phyloP scores from a whole-genome alignment of 495 filamentous ascomycete genomes.

The Xylaria longipes region DNA sequence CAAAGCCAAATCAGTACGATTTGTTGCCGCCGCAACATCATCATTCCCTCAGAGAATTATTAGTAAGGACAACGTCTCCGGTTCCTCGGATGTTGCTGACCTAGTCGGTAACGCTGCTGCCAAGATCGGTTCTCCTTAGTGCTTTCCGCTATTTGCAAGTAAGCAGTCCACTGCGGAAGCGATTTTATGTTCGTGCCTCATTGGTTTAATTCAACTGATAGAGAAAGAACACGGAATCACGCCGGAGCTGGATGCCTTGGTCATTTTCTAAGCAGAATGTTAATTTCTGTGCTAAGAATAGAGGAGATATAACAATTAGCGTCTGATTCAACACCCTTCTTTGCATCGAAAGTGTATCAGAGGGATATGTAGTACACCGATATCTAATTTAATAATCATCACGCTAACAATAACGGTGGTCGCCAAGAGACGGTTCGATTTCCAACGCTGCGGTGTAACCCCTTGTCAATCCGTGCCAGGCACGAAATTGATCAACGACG shows the following conservation, averaged over 20 bases:
- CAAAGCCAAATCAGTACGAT: not conserved
- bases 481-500: conserved; percentile 18
- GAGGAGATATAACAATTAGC: not conserved
- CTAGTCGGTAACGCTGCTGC: not conserved
- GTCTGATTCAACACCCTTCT: not conserved
- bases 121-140: not conserved
- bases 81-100: not conserved
- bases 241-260: not conserved
- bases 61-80: not conserved
- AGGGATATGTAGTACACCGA: not conserved
- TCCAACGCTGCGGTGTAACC: conserved; percentile 21
- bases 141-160: not conserved
- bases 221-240: not conserved
- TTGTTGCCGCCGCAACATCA: not conserved
- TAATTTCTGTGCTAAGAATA: not conserved
- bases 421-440: conserved; percentile 20
- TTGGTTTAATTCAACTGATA: not conserved
- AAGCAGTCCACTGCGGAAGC: not conserved
- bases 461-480: conserved; percentile 20
- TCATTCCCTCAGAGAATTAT: not conserved
- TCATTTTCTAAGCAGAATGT: not conserved
- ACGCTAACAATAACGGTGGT: not conserved
- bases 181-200: not conserved
- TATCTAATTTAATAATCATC: conserved; percentile 1
- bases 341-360: not conserved